A percentile compares a stretch with the other conserved stretches of the same genome.
Conservation (phyloP, 2,329 filamentous ascomycete species). For the Nannizziopsis arthrosporioides region DNA sequence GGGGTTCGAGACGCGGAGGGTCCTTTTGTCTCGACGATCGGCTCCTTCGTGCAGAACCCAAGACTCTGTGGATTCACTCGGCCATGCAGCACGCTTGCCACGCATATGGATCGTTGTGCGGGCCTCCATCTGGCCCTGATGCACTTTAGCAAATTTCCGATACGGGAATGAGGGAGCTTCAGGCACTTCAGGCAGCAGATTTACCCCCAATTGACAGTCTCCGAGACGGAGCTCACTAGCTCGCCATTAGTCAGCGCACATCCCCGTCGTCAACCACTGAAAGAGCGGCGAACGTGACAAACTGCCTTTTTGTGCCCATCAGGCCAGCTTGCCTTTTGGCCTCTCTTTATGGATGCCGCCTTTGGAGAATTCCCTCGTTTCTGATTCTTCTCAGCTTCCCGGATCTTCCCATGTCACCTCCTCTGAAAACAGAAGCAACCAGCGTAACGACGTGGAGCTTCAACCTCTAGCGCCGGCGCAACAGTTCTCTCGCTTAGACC, state of each 20-base stretch:
- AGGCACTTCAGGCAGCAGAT: no score
- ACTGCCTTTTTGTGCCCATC: not conserved
- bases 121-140: no score
- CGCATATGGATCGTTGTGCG: no score
- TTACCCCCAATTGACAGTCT: not conserved
- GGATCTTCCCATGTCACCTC: not conserved
- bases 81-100: no score
- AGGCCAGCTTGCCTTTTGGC: constrained; percentile 10
- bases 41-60: no score
- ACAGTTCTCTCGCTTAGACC: not conserved
- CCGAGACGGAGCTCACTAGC: not conserved
- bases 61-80: no score
- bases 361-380: not conserved
- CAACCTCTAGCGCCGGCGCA: constrained; percentile 6
- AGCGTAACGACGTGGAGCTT: constrained; percentile 7
- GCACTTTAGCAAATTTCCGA: no score
- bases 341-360: not conserved
- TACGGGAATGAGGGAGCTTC: no score
- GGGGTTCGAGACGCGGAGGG: no score
- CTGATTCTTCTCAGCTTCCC: not conserved
- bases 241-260: constrained; percentile 5
- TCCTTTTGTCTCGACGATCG: no score
- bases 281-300: constrained; percentile 3
- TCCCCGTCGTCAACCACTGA: not conserved
- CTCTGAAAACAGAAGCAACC: not conserved